These are phyloP conservation scores for Russula ochroleuca DNA, from an alignment of 768 basidiomycete genomes.

Conservation along the genomic window DNA sequence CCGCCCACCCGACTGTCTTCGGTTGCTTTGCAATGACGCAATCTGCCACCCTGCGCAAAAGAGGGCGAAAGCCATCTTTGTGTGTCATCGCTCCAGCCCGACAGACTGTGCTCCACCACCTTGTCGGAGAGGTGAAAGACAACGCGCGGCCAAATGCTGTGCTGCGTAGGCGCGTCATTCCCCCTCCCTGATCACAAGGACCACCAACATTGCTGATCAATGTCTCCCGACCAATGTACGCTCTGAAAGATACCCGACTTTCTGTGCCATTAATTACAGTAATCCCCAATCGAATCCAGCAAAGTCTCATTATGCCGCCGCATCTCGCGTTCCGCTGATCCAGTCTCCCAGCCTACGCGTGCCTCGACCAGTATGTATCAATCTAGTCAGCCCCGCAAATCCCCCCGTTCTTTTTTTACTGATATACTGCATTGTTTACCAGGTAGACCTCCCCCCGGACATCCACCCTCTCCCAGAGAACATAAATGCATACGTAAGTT, in stretches of 20 bases:
- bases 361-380: slow-evolving; percentile 60
- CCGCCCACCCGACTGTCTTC: too few species aligned
- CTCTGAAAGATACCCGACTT: neutral
- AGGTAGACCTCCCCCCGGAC: slow-evolving; percentile 86
- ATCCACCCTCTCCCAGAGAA: slow-evolving; percentile 93
- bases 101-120: too few species aligned
- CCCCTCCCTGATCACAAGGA: neutral
- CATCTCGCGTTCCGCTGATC: slow-evolving; percentile 76
- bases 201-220: neutral
- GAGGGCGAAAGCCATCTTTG: too few species aligned
- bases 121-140: too few species aligned
- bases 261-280: neutral
- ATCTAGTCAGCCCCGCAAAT: neutral
- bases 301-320: slow-evolving; percentile 73
- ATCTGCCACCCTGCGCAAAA: too few species aligned
- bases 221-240: slow-evolving; percentile 23
- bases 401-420: neutral
- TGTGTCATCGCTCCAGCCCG: too few species aligned
- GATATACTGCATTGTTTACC: neutral
- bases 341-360: slow-evolving; percentile 89
- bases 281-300: slow-evolving; percentile 3
- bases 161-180: too few species aligned
- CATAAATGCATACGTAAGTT: slow-evolving; percentile 78
- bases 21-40: too few species aligned
- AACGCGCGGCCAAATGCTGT: too few species aligned